phyloP scores from a whole-genome alignment of 345 rosid species.

The Mercurialis annua region DNA sequence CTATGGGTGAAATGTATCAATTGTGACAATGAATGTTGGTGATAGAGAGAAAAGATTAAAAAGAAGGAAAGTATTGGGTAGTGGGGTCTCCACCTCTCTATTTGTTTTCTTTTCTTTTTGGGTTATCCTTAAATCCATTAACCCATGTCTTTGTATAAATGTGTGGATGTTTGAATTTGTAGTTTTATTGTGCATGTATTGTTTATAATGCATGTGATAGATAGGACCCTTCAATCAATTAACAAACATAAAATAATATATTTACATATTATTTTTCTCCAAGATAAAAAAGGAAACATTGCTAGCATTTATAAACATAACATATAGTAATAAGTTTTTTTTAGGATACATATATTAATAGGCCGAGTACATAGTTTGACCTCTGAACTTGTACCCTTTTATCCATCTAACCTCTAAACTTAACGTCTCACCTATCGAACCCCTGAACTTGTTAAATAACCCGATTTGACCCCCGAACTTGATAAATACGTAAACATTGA shows the following conservation, averaged over 20 bases:
- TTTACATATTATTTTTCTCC: too few species aligned
- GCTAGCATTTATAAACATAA: too few species aligned
- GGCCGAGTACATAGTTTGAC: too few species aligned
- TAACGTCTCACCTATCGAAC: too few species aligned
- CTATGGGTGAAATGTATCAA: not conserved
- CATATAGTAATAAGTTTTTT: not conserved
- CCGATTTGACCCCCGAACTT: too few species aligned
- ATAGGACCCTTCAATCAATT: slow-evolving; percentile 8
- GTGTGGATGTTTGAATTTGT: not conserved
- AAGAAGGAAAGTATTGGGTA: not conserved
- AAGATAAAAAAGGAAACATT: too few species aligned
- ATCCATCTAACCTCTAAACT: too few species aligned
- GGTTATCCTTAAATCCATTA: not conserved
- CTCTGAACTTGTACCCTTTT: too few species aligned
- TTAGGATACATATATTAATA: not conserved
- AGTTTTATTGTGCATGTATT: slow-evolving; percentile 5
- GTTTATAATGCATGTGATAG: slow-evolving; percentile 2
- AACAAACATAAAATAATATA: not conserved
- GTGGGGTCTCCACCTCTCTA: slow-evolving; percentile 16
- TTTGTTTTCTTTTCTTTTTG: not conserved
- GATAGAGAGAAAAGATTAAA: not conserved
- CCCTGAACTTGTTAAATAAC: too few species aligned
- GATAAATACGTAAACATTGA: too few species aligned
- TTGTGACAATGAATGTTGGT: slow-evolving; percentile 6
- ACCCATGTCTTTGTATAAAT: not conserved